These are phyloP conservation scores for Cornus suecica DNA, from an alignment of 148 eudicot genomes.

Conservation along the genomic window DNA sequence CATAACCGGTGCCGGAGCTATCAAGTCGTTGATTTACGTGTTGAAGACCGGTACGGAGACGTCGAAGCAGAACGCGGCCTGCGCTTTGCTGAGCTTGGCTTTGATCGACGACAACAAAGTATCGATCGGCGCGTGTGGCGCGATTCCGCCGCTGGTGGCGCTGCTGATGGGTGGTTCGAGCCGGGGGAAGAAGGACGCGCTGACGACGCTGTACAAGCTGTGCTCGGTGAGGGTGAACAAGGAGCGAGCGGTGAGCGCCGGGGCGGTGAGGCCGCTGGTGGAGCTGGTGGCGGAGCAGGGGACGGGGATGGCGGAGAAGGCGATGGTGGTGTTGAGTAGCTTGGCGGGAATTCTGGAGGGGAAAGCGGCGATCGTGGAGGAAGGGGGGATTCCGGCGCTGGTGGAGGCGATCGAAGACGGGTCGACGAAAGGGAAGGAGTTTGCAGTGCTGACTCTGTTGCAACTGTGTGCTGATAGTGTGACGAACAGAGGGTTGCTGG, in stretches of 20 bases:
- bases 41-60: slow-evolving; percentile 77
- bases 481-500: slow-evolving; percentile 58
- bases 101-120: slow-evolving; percentile 68
- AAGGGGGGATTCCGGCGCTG: slow-evolving; percentile 72
- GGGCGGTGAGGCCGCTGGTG: slow-evolving; percentile 72
- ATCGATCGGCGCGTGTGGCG: slow-evolving; percentile 82
- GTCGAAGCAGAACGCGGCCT: slow-evolving; percentile 85
- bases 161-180: slow-evolving; percentile 51
- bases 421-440: slow-evolving; percentile 77
- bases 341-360: slow-evolving; percentile 58
- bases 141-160: slow-evolving; percentile 72
- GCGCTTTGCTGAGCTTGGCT: slow-evolving; percentile 67
- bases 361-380: slow-evolving; percentile 55
- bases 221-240: slow-evolving; percentile 62
- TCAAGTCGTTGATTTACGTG: slow-evolving; percentile 67
- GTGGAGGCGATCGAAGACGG: slow-evolving; percentile 85
- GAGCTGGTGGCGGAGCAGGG: slow-evolving; percentile 58
- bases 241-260: slow-evolving; percentile 77
- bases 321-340: slow-evolving; percentile 80
- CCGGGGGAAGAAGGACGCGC: slow-evolving; percentile 83
- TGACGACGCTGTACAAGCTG: slow-evolving; percentile 80
- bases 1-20: slow-evolving; percentile 50
- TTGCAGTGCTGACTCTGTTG: slow-evolving; percentile 71
- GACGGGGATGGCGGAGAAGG: slow-evolving; percentile 76
- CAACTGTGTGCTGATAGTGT: slow-evolving; percentile 62